A percentile compares a stretch with the other conserved stretches of the same genome.
Evolutionary conservation across 225 moss, liverwort and hornwort species (phyloP).

Genomic region (Bryum argenteum): DNA sequence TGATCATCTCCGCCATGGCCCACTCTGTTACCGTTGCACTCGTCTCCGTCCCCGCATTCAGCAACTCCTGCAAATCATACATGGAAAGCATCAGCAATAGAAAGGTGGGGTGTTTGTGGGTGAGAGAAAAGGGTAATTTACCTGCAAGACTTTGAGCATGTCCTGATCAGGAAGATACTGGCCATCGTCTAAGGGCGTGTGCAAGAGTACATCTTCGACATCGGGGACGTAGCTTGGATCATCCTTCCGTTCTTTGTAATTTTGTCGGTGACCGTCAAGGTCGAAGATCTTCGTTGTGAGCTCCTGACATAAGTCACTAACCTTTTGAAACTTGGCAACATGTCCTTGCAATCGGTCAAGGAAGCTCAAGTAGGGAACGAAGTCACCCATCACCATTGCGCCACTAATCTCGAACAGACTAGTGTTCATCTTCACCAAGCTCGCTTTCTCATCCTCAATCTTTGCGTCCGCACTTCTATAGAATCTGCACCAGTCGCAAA

Average conservation of each 20-base stretch:
- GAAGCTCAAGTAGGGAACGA: constrained; percentile 10
- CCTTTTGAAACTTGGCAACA: not conserved
- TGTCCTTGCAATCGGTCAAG: not conserved
- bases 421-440: not conserved
- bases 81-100: too few relatives aligned
- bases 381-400: not conserved
- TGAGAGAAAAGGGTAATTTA: too few relatives aligned
- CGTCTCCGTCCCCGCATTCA: too few relatives aligned
- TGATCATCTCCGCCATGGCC: too few relatives aligned
- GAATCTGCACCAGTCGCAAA: not conserved
- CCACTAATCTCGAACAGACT: not conserved
- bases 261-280: not conserved
- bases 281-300: not conserved
- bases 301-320: not conserved
- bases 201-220: not conserved
- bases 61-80: too few relatives aligned
- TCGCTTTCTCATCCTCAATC: too few relatives aligned
- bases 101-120: too few relatives aligned
- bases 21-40: too few relatives aligned
- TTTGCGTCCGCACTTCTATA: not conserved
- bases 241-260: not conserved
- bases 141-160: too few relatives aligned
- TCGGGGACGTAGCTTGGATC: not conserved
- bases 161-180: not conserved
- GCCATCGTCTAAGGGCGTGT: not conserved